phyloP scores from a whole-genome alignment of 2,329 filamentous ascomycete genomes.

The Fusarium miscanthi region DNA sequence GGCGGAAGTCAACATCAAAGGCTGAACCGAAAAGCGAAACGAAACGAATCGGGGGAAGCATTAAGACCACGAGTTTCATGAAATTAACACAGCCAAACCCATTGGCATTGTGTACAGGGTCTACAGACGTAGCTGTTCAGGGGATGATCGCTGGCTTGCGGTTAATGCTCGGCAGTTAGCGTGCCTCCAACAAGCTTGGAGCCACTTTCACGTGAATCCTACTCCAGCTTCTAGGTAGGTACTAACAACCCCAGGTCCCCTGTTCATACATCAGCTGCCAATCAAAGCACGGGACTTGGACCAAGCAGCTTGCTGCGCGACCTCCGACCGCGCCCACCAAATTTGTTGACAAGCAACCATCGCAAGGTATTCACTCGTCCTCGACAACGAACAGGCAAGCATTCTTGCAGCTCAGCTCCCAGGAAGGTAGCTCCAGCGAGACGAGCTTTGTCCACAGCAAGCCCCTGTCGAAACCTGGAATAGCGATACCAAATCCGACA shows the following conservation, averaged over 20 bases:
- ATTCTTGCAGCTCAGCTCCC: slow-evolving; percentile 19
- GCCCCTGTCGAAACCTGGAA: slow-evolving; percentile 3
- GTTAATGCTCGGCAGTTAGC: slow-evolving; percentile 39
- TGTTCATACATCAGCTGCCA: slow-evolving; percentile 44
- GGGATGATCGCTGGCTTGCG: slow-evolving; percentile 16
- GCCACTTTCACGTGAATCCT: slow-evolving; percentile 43
- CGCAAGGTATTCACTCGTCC: slow-evolving; percentile 12
- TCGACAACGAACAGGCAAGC: slow-evolving; percentile 32
- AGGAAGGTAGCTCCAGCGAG: slow-evolving; percentile 19
- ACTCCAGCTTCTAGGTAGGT: slow-evolving; percentile 4
- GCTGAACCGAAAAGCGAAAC: background rate
- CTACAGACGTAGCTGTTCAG: background rate
- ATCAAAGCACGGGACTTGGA: slow-evolving; percentile 44
- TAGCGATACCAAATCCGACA: slow-evolving; percentile 28
- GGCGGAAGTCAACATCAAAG: background rate
- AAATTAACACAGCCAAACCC: background rate
- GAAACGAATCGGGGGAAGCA: background rate
- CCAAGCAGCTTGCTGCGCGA: slow-evolving; percentile 31
- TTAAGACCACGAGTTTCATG: background rate
- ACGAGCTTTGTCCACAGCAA: slow-evolving; percentile 5
- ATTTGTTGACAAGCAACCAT: slow-evolving; percentile 48
- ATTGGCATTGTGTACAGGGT: background rate
- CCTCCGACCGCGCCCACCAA: slow-evolving; percentile 41
- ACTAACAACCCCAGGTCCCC: slow-evolving; percentile 36
- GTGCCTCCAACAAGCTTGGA: background rate